phyloP scores from a whole-genome alignment of 2,329 filamentous ascomycete genomes.

The Exophiala oligosperma region DNA sequence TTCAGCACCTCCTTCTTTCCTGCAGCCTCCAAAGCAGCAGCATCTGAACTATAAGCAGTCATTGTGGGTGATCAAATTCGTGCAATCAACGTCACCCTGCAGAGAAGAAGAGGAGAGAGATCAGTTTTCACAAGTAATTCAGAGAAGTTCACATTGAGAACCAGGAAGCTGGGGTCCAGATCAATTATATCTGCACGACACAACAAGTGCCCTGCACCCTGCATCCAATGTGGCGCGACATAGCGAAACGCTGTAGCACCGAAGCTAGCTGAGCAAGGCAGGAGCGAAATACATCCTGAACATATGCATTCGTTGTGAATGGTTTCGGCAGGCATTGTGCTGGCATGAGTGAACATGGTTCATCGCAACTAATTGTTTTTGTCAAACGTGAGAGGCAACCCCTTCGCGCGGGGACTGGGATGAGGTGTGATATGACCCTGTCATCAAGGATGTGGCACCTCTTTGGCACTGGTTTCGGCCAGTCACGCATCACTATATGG shows the following conservation, averaged over 20 bases:
- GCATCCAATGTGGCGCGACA: neutral
- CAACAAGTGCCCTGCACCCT: neutral
- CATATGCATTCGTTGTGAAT: neutral
- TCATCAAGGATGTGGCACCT: neutral
- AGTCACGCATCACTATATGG: neutral
- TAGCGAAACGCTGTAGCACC: neutral
- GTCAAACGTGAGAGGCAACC: neutral
- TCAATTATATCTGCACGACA: neutral
- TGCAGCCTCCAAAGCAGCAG: conserved; percentile 21
- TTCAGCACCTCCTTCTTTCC: conserved; percentile 24
- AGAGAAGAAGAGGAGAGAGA: neutral
- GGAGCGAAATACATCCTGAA: neutral
- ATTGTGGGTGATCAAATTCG: conserved; percentile 2
- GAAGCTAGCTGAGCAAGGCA: neutral
- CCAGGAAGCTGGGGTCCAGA: neutral
- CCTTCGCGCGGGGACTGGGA: neutral
- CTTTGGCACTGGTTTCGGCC: neutral
- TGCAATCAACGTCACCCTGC: neutral
- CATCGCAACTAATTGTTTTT: neutral
- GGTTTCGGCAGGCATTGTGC: neutral
- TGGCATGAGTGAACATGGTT: neutral
- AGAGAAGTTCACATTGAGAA: neutral
- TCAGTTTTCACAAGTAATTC: neutral
- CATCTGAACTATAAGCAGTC: conserved; percentile 20
- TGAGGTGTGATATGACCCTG: neutral